A percentile compares a stretch with the other conserved stretches of the same genome.
phyloP scores from a whole-genome alignment of 169 alveolate species.

The Eimeria brunetti region DNA sequence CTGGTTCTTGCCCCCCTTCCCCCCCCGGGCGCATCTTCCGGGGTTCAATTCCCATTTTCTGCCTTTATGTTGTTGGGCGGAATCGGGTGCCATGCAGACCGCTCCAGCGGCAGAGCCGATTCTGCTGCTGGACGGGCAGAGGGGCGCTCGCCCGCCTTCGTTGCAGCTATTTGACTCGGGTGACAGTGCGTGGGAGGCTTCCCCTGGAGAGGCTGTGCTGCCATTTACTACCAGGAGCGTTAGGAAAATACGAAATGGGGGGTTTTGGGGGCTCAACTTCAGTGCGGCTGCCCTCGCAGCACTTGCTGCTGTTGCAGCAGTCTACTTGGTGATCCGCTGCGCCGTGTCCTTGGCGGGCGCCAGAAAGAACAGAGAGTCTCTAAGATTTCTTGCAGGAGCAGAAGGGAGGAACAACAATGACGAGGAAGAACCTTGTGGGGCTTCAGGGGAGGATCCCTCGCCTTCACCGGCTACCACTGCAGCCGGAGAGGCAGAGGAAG shows the following conservation, averaged over 20 bases:
- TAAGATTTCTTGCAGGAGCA: background rate
- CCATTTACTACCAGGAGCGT: background rate
- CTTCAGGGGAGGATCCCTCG: background rate
- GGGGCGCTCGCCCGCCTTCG: background rate
- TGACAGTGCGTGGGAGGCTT: background rate
- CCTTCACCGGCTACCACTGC: background rate
- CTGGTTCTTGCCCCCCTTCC: background rate
- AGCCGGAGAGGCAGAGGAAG: background rate
- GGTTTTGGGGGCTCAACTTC: background rate
- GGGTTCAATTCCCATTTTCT: background rate
- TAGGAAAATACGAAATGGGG: background rate
- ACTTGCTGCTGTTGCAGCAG: background rate
- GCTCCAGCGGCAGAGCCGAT: background rate
- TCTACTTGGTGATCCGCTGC: background rate
- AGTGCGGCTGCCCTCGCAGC: background rate
- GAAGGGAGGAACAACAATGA: background rate
- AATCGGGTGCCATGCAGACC: background rate
- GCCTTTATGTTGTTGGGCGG: background rate
- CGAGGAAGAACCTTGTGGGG: background rate
- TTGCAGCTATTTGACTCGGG: background rate
- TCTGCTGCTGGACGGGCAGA: too few species aligned
- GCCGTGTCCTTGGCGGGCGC: background rate
- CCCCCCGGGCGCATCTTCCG: background rate
- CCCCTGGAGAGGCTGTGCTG: background rate
- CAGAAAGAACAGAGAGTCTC: background rate